Base-by-base conservation (phyloP, 2,329 filamentous ascomycete genomes). In the Orbilia javanica region DNA sequence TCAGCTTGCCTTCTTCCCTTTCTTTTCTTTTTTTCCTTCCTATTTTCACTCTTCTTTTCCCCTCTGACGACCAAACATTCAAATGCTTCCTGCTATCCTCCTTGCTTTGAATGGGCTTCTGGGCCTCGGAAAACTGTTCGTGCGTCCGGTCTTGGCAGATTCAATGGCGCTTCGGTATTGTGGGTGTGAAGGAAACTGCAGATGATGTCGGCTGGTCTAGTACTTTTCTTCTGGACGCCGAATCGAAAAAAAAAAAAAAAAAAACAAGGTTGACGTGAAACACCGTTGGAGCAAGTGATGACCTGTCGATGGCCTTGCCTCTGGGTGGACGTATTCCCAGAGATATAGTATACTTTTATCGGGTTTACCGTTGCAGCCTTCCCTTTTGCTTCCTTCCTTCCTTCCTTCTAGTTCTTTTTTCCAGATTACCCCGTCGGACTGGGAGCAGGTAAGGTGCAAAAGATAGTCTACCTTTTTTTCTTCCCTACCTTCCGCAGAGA, bases 121-220 rank as follows among this genome's bases (percentile, higher is more conserved):
- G 66, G 44, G 66, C 62, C 67, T 77, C 67, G 66, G 73, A 67
- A 71, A 42, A 31, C 73, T 50, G 39, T 64, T 67, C 42, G n/a
- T 65, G 64, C 72, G 71, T 67, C 71, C 63, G 52, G 27, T 15
- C 73, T 77, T 71, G 73, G 64, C 73, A 39, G 67, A 52, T 69
- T 50, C 60, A 48, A 71, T 52, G 65, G 72, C 66, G 73, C 73
- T 66, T 71, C 31, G 55, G 25, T 53, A 27, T 48, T 65, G 64
- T 27, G 39, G n/a, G 50, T 60, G 73, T 50, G 34, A 31, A 44
- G 53, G 57, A 39, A 42, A 48, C 25, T 63, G 57, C 39, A 39
- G 52, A 63, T 52, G 67, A 63, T 71, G 20, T 67, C 39, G 70
- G 57, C 36, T 66, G 50, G 36, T 27, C 36, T 66, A 39, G 36